phyloP scores from a whole-genome alignment of 192 early-diverging fungal genomes.

The Chytriomyces hyalinus region DNA sequence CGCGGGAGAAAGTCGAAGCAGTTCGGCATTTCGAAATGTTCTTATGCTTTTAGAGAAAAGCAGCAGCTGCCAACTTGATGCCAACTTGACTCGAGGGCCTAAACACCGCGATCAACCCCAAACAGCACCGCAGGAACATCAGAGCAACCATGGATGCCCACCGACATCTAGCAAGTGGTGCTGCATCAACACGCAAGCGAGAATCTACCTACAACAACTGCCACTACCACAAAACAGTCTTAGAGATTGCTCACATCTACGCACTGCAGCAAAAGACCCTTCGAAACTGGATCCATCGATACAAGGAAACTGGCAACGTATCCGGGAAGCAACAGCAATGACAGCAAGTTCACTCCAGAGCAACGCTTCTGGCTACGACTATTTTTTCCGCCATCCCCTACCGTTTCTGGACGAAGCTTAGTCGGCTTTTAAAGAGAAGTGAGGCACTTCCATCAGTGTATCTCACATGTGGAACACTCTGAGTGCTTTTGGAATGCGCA shows the following conservation, averaged over 20 bases:
- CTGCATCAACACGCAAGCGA: conserved; percentile 3
- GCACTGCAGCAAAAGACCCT: background rate
- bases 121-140: background rate
- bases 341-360: background rate
- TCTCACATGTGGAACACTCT: conserved; percentile 3
- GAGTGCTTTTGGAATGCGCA: background rate
- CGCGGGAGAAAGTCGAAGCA: no score
- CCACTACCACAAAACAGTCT: conserved; percentile 3
- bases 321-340: background rate
- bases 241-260: background rate
- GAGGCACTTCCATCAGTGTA: background rate
- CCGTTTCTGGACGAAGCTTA: conserved; percentile 10
- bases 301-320: background rate
- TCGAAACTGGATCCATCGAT: conserved; percentile 5
- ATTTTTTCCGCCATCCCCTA: background rate
- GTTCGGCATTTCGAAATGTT: background rate
- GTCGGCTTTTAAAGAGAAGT: background rate
- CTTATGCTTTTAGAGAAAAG: background rate
- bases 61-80: background rate
- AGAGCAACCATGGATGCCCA: background rate
- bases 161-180: background rate
- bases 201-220: conserved; percentile 13
- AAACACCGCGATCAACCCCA: background rate
- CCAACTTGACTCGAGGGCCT: background rate
- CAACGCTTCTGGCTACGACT: background rate